Evolutionary conservation across 805 yeast species (phyloP), one percentile per base, ranked within the genome.

Genomic region (Metahyphopichia silvanorum): DNA sequence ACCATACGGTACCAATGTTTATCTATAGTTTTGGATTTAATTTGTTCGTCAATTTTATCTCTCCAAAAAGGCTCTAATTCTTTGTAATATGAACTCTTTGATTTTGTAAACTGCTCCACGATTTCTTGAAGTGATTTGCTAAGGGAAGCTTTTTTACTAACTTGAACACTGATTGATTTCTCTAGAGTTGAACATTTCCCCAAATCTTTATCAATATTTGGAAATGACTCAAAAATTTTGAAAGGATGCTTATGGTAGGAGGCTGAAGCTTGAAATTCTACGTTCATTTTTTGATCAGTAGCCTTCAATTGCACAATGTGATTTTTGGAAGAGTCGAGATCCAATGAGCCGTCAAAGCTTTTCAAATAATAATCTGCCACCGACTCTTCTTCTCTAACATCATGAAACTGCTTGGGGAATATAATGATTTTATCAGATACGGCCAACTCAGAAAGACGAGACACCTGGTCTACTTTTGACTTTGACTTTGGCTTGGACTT

Each of bases 1-100:
- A 40, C 40, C 27, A 45, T 34, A 21, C 38, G 27, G 25, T 21
- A 43, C 44, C 42, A 41, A 24, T 35, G 31, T 18, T 29, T 24
- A 16, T 40, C 36, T 9, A 38, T 23, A 2, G 32, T 29, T 5
- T 33, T 22, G 9, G 31, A 21, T 20, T 34, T 21, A 6, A 44
- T 19, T 12, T 40, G 42, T 8, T 35, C 31, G 3, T 37, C 34
- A 17, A 27, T 27, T 3, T 10, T 9, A 10, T 27, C 14, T n/a
- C 12, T 20, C 30, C 30, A 35, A 11, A 38, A 32, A 9, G 29
- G 33, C 11, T 23, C 28, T 11, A 38, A 16, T n/a, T 21, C 25
- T 3, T 22, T 13, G 16, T 31, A 27, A 27, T 38, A 38, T 4
- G 31, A 15, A 14, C 25, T 23, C 11, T 26, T 18, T 16, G 33